Evolutionary conservation across 1,284 basidiomycete genomes (phyloP).

Genomic region (Microbotryum scabiosae): DNA sequence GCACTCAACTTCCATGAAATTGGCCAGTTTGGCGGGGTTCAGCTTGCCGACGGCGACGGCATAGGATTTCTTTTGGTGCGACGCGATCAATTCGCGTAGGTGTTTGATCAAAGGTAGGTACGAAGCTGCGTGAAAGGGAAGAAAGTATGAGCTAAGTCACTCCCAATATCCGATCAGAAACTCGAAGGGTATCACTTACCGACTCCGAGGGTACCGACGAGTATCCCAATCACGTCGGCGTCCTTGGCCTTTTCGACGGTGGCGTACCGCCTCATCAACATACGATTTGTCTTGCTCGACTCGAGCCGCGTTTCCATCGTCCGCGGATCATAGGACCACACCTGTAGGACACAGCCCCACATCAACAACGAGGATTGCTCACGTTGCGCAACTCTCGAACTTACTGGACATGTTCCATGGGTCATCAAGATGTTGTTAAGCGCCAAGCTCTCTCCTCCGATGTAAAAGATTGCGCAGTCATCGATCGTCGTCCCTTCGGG

Average conservation of each 20-base stretch:
- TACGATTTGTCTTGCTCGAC: conserved; percentile 55
- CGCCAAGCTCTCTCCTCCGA: conserved; percentile 72
- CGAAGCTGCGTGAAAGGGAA: conserved; percentile 47
- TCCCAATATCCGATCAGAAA: background rate
- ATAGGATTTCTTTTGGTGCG: conserved; percentile 75
- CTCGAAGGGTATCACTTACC: conserved; percentile 46
- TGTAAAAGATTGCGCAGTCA: conserved; percentile 57
- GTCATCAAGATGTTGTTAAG: conserved; percentile 83
- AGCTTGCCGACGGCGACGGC: conserved; percentile 93
- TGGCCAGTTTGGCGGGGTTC: conserved; percentile 89
- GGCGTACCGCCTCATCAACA: conserved; percentile 87
- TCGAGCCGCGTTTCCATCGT: conserved; percentile 49
- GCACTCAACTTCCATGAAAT: conserved; percentile 93
- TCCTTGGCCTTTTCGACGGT: conserved; percentile 81
- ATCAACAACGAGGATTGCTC: conserved; percentile 1
- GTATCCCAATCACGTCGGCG: conserved; percentile 87
- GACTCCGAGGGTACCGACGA: conserved; percentile 90
- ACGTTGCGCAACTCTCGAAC: conserved; percentile 40
- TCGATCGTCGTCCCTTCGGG: conserved; percentile 35
- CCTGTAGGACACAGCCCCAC: conserved; percentile 43
- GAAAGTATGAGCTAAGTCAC: conserved; percentile 8
- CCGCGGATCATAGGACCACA: conserved; percentile 67
- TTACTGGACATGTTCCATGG: conserved; percentile 45
- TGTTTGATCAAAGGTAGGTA: conserved; percentile 74
- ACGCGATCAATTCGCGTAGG: conserved; percentile 58